Evolutionary conservation across 345 rosid species (phyloP), one percentile per base, ranked within the genome.

Genomic region (Lepidium didymum): DNA sequence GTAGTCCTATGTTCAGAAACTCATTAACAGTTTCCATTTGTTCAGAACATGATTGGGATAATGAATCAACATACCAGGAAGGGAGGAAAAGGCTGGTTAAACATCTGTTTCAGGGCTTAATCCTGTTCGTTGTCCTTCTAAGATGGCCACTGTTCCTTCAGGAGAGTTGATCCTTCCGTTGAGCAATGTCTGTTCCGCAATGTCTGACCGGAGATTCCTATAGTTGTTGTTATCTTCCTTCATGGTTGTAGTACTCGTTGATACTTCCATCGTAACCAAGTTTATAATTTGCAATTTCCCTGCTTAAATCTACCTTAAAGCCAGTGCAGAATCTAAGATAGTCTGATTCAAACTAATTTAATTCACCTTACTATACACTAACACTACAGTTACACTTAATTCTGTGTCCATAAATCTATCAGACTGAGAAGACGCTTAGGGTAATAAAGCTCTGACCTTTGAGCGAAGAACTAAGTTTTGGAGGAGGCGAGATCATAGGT

Each of bases 401-500:
- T 29, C 41, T 7, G 4, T 54, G 7, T 14, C n/a, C 33, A 29
- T 29, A 29, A 33, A 49, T 23, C 54, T 11, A 7, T n/a, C 8
- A 19, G 33, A 43, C 0, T 33, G 9, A 25, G 10, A 57, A 25
- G 45, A 67, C 18, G 35, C 4, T 29, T 13, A 59, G 25, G 5
- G 27, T 37, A 27, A 31, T 27, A 57, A 49, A 57, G 46, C 6
- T 52, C 12, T 36, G 59, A 68, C 78, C 78, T 67, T 74, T 67
- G 37, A 52, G 63, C 1, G 73, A 29, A 62, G 61, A 33, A 52
- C 47, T 34, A 18, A 16, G 79, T 38, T 53, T 74, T 9, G 10
- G 25, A 63, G 75, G 27, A 51, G 78, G 13, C 52, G 11, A 70
- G 49, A 66, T 53, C 50, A 81, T 38, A 2, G 84, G 74, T 21